These are phyloP conservation scores for Trichoderma oligosporum DNA, from an alignment of 2,329 filamentous ascomycete genomes.

Conservation along the genomic window DNA sequence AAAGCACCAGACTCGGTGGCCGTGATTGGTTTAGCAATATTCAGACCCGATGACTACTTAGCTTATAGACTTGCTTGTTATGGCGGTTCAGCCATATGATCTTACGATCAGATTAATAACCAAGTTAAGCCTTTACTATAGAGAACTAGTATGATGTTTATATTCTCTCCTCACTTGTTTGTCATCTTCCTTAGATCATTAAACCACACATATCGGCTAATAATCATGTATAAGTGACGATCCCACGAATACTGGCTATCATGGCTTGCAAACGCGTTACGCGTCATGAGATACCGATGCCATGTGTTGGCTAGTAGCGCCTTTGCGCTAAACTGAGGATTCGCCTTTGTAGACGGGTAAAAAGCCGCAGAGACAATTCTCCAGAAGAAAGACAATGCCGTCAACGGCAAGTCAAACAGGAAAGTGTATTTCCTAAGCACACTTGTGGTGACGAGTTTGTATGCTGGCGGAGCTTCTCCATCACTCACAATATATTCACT, in stretches of 20 bases:
- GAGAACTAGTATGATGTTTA: background rate
- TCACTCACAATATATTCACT: constrained; percentile 31
- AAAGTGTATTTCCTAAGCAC: constrained; percentile 39
- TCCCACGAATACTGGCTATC: constrained; percentile 41
- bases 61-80: too few relatives aligned
- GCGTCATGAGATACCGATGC: constrained; percentile 34
- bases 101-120: background rate
- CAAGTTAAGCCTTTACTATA: background rate
- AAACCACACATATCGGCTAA: constrained; percentile 41
- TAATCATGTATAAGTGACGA: constrained; percentile 37
- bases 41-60: background rate
- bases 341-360: constrained; percentile 21
- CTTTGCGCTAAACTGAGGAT: constrained; percentile 24
- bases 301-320: constrained; percentile 37
- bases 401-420: constrained; percentile 36
- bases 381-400: constrained; percentile 35
- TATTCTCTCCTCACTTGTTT: background rate
- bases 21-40: background rate
- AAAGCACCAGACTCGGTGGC: background rate
- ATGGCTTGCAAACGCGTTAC: constrained; percentile 37
- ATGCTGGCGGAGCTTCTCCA: constrained; percentile 32
- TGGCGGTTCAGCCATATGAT: too few relatives aligned
- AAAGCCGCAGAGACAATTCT: constrained; percentile 22
- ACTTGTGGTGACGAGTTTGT: constrained; percentile 35
- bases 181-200: constrained; percentile 28